Evolutionary conservation across 306 rosid species (phyloP), one percentile per base, ranked within the genome.

Genomic region (Citrullus colocynthis): DNA sequence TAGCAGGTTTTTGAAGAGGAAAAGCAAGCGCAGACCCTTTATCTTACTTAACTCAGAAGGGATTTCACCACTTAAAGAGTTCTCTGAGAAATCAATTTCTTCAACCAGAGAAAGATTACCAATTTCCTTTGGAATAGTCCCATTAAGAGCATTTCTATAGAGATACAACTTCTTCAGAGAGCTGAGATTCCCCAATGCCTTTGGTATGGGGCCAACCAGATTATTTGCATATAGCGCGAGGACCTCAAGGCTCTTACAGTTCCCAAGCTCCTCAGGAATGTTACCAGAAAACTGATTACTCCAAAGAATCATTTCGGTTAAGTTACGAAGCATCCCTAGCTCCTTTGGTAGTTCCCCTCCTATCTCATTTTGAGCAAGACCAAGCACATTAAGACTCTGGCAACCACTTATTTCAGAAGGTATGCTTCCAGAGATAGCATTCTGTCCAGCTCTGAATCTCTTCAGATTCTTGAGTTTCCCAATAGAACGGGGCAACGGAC

Each of bases 41-140:
- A 92, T 86, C 83, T 89, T 88, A 81, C 97, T 84, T 58, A 96
- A 74, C 88, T 92, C 97, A 4, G 81, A 77, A 34, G 99, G 98
- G 54, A 96, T 87, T 18, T 79, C 87, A 78, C 99, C 98, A 17
- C 54, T 83, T 84, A 96, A 81, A 69, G 61, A 69, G 75, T 96
- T 96, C 82, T 96, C 98, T 0, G 99, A 92, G 85, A 96, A 87
- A 91, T 96, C 99, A 76, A 96, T 85, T 80, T 86, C 85, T 54
- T 55, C 5, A 49, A 84, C 93, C 36, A 63, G 80, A 73, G 92
- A 88, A 85, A 96, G 98, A 82, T 96, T 96, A 81, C 98, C 98
- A 62, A 91, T 81, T 84, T 87, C 91, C 87, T 84, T 88, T n/a
- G 98, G 99, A 84, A 96, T 96, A 55, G 91, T 88, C 80, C 99